These are phyloP conservation scores for Coniochaeta pulveracea DNA, from an alignment of 2,329 filamentous ascomycete genomes.

Conservation along the genomic window DNA sequence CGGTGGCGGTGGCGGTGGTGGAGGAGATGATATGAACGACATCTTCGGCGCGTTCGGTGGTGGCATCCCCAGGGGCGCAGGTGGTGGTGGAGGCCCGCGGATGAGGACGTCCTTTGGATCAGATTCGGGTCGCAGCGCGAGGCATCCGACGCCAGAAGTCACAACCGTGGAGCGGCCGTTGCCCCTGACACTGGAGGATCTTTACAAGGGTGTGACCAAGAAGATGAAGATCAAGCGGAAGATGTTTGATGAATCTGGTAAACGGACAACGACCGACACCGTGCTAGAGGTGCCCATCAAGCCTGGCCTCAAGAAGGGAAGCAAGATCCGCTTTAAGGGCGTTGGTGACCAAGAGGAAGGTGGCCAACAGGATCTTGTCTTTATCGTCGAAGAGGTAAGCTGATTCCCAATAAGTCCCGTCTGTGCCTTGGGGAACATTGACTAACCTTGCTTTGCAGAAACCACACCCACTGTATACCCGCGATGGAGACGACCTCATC, in stretches of 20 bases:
- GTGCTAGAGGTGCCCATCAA: slow-evolving; percentile 94
- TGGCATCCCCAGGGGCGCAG: slow-evolving; percentile 27
- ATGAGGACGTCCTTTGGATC: slow-evolving; percentile 28
- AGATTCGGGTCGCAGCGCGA: slow-evolving; percentile 22
- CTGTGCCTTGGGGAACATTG: background rate
- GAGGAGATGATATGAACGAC: slow-evolving; percentile 38
- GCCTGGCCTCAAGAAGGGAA: slow-evolving; percentile 87
- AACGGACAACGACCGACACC: slow-evolving; percentile 77
- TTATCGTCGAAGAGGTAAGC: slow-evolving; percentile 85
- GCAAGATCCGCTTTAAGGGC: slow-evolving; percentile 95
- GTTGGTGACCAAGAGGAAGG: slow-evolving; percentile 98
- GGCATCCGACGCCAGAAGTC: slow-evolving; percentile 64
- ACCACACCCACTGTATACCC: slow-evolving; percentile 71
- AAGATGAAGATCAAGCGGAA: slow-evolving; percentile 98
- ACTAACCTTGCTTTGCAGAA: slow-evolving; percentile 51
- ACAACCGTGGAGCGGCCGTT: slow-evolving; percentile 82
- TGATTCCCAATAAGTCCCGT: background rate
- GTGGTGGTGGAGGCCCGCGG: slow-evolving; percentile 26
- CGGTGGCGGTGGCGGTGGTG: slow-evolving; percentile 35
- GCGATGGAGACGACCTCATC: slow-evolving; percentile 79
- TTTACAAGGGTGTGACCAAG: slow-evolving; percentile 80
- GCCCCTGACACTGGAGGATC: slow-evolving; percentile 73
- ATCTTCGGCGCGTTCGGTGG: slow-evolving; percentile 42
- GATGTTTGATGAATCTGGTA: slow-evolving; percentile 77
- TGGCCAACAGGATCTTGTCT: slow-evolving; percentile 88